Base-by-base conservation (phyloP, 2,329 filamentous ascomycete genomes). In the Drechslerella dactyloides region DNA sequence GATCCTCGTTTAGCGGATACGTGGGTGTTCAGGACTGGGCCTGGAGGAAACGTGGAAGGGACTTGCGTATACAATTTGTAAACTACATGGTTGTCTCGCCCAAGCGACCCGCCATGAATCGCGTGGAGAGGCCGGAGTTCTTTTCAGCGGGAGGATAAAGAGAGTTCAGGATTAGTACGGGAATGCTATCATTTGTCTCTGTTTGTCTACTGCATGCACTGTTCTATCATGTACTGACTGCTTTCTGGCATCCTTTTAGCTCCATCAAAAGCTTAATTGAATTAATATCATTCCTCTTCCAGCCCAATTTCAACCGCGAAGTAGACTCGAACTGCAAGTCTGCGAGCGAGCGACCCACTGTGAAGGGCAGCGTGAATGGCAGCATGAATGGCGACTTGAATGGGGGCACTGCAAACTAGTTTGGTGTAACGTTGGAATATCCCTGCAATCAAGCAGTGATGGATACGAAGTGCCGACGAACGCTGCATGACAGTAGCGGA, bases 1-100 rank as follows among this genome's bases (percentile, higher is more conserved):
- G 60, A 33, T 55, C 50, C 44, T 65, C 30, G 55, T 53, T 37
- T 44, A 72, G 66, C 66, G 54, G 42, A 54, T 60, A 24, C 60
- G 23, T 44, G 53, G 58, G 66, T 70, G 66, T 70, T 55, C 48
- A 23, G 66, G 66, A 54, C 44, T 64, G 54, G 58, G 54, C 58
- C 62, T 58, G 44, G 44, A 23, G 17, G 44, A 21, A 42, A 33
- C 27, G 27, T 55, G 57, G 57, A 51, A 61, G 19, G n/a, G 57
- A 51, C 44, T 51, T 54, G 59, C 53, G 37, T 63, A 59, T 63
- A 63, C 37, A 70, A 59, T 70, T 70, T 70, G 66, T 70, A 70
- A 70, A 63, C 54, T 70, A 70, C 33, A 59, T 58, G 46, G 40
- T 50, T 42, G 53, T 59, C 63, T 70, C 59, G 53, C 59, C 63